Evolutionary conservation across 140 eudicot species (phyloP).

Genomic region (Bidens hawaiensis): DNA sequence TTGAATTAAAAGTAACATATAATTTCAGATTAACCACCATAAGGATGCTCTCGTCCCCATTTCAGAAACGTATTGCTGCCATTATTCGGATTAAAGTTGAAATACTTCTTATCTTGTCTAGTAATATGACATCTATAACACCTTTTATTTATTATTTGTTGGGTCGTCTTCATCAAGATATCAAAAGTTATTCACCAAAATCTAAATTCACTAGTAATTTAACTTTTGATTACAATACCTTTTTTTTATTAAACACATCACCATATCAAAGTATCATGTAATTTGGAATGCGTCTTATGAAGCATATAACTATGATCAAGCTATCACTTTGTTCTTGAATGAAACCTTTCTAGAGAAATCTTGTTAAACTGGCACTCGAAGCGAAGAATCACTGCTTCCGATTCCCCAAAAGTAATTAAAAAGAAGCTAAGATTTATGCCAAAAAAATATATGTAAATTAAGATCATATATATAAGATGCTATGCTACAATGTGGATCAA

Average conservation of each 20-base stretch:
- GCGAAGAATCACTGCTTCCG: neutral
- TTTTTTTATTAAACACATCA: neutral
- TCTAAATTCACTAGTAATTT: neutral
- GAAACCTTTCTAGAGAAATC: neutral
- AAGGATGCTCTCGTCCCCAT: neutral
- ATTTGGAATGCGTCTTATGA: neutral
- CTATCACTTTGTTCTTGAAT: neutral
- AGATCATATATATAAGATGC: neutral
- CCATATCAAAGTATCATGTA: neutral
- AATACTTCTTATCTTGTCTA: neutral
- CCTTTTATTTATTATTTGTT: neutral
- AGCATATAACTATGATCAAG: neutral
- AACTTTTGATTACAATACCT: neutral
- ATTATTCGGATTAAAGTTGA: conserved; percentile 1
- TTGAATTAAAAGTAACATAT: too few species aligned
- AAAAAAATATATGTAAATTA: neutral
- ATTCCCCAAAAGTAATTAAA: neutral
- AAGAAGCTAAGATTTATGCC: neutral
- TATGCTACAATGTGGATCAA: neutral
- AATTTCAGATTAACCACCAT: neutral
- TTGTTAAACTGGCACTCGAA: neutral
- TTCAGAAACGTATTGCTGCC: neutral
- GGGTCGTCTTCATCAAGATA: neutral
- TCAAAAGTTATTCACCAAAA: neutral
- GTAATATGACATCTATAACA: neutral